Base-by-base conservation (phyloP, 2,329 filamentous ascomycete genomes). In the Claviceps citrina region DNA sequence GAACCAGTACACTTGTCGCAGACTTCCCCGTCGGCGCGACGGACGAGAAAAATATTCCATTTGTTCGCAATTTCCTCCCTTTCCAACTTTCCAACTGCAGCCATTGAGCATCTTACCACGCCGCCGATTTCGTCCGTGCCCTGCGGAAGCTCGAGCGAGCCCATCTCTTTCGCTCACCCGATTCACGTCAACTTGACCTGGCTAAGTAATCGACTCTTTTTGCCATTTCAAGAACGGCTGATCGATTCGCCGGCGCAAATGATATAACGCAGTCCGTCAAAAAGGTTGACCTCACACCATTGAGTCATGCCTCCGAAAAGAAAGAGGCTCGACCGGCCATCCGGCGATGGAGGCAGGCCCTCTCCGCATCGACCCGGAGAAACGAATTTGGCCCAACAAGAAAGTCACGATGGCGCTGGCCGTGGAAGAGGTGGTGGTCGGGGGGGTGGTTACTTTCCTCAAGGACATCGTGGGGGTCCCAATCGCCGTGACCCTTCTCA, bases 311-410 rank as follows among this genome's bases (percentile, higher is more conserved):
- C 70, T 61, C 66, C 68, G 22, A 76, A 76, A 60, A 67, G 73
- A 51, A 77, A 76, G 66, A 68, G 71, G 56, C 62, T 63, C 52
- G 69, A 73, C 36, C 63, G 71, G 47, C 58, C 57, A 38, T 60
- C 62, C 44, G 57, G 59, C 45, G 71, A 76, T 43, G 64, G 61
- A 41, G 60, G 59, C 46, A 66, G 76, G 44, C 74, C 75, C 16
- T 70, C 76, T 38, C 76, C 77, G 38, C 74, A 80, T 57, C 71
- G 74, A 26, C 75, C 76, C 35, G 67, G 64, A 39, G 70, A 78
- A 49, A 68, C 68, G 6, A 52, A 59, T 30, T 52, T 76, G 40
- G 71, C 62, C 32, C 73, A 76, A 46, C 71, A 77, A 54, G 75
- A 79, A 40, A 59, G 69, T 58, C 66, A 69, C 47, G 65, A 71